Evolutionary conservation across 306 rosid species (phyloP).

Genomic region (Glycine latifolia): DNA sequence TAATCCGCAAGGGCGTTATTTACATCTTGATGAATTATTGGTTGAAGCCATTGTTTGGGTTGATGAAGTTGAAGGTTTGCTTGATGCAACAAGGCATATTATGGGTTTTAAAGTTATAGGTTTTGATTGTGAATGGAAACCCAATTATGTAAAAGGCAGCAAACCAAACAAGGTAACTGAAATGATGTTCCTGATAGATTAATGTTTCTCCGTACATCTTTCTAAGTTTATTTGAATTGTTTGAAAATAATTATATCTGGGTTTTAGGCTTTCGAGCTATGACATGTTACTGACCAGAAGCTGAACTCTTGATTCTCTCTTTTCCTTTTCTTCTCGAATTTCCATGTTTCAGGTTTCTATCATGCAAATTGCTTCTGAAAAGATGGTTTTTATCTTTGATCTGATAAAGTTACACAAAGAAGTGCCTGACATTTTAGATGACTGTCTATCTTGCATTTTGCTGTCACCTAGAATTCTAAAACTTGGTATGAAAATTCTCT

Average conservation of each 20-base stretch:
- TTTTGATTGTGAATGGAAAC: slow-evolving; percentile 99
- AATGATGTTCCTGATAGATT: slow-evolving; percentile 25
- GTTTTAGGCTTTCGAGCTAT: background rate
- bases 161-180: slow-evolving; percentile 80
- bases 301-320: slow-evolving; percentile 25
- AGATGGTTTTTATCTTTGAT: slow-evolving; percentile 77
- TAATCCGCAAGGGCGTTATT: slow-evolving; percentile 61
- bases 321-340: slow-evolving; percentile 25
- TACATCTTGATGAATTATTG: slow-evolving; percentile 71
- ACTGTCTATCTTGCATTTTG: slow-evolving; percentile 73
- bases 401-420: slow-evolving; percentile 77
- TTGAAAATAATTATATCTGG: slow-evolving; percentile 27
- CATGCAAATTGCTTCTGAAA: slow-evolving; percentile 92
- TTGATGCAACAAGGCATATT: slow-evolving; percentile 66
- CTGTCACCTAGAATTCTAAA: slow-evolving; percentile 82
- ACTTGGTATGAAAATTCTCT: slow-evolving; percentile 72
- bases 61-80: slow-evolving; percentile 70
- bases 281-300: slow-evolving; percentile 38
- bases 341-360: slow-evolving; percentile 87
- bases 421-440: slow-evolving; percentile 67
- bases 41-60: slow-evolving; percentile 76
- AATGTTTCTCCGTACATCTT: slow-evolving; percentile 37
- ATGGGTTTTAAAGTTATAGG: slow-evolving; percentile 88
- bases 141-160: slow-evolving; percentile 78
- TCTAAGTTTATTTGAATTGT: slow-evolving; percentile 33